Conservation (phyloP, 495 filamentous ascomycete genomes). For the Lophiostoma macrostomum region DNA sequence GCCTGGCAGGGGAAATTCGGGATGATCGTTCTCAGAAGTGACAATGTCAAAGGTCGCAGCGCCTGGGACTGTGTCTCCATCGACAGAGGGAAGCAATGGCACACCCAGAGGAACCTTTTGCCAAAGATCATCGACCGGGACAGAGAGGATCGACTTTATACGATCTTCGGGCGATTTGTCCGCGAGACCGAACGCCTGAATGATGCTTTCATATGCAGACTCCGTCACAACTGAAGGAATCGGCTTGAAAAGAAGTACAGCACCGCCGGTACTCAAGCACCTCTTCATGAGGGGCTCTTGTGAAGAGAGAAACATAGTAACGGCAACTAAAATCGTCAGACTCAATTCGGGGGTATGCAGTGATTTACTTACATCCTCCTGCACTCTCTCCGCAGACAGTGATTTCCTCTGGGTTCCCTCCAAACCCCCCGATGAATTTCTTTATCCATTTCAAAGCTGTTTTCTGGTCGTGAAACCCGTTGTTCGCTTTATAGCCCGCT, state of each 20-base stretch:
- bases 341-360: not conserved
- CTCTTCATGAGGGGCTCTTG: slow-evolving; percentile 46
- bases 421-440: slow-evolving; percentile 64
- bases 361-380: slow-evolving; percentile 47
- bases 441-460: slow-evolving; percentile 72
- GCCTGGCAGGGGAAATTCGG: slow-evolving; percentile 22
- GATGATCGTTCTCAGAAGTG: slow-evolving; percentile 21
- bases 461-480: slow-evolving; percentile 63
- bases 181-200: slow-evolving; percentile 42
- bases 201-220: slow-evolving; percentile 39
- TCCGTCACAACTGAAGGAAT: slow-evolving; percentile 41
- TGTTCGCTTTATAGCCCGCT: slow-evolving; percentile 34
- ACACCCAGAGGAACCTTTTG: slow-evolving; percentile 34
- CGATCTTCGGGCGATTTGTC: slow-evolving; percentile 38
- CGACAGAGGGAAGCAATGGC: slow-evolving; percentile 37
- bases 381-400: slow-evolving; percentile 69
- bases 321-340: slow-evolving; percentile 34
- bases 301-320: slow-evolving; percentile 43
- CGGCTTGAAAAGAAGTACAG: slow-evolving; percentile 39
- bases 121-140: slow-evolving; percentile 42
- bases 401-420: slow-evolving; percentile 61
- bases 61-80: slow-evolving; percentile 42
- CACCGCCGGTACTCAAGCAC: slow-evolving; percentile 44
- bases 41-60: slow-evolving; percentile 32
- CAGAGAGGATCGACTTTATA: slow-evolving; percentile 39